Evolutionary conservation across 495 filamentous ascomycete genomes (phyloP).

Genomic region (Extremus antarcticus): DNA sequence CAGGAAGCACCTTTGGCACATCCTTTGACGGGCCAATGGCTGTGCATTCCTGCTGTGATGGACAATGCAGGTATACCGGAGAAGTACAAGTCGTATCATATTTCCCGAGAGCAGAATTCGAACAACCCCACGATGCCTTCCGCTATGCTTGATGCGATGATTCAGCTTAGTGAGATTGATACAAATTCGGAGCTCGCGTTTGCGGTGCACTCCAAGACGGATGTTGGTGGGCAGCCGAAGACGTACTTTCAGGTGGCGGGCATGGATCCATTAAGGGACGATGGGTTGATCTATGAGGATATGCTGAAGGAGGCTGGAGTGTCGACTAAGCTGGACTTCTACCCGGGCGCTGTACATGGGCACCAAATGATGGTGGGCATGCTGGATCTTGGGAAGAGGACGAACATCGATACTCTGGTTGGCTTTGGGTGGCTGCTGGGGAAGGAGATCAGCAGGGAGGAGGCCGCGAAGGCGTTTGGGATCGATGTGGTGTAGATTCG

Average conservation of each 20-base stretch:
- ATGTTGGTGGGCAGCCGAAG: background rate
- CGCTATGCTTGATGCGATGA: background rate
- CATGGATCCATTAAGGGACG: background rate
- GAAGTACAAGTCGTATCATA: background rate
- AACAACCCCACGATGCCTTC: background rate
- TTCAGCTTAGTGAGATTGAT: background rate
- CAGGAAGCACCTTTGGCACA: background rate
- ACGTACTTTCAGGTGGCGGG: background rate
- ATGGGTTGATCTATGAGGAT: background rate
- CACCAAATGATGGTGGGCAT: background rate
- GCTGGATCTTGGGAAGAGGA: background rate
- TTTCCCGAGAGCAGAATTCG: background rate
- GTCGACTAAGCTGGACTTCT: background rate
- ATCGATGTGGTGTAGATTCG: background rate
- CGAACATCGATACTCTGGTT: background rate
- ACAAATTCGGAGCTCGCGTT: background rate
- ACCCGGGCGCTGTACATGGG: background rate
- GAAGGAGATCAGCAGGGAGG: background rate
- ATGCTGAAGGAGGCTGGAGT: background rate
- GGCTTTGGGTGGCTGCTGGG: background rate
- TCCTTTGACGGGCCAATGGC: background rate
- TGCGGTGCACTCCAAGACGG: background rate
- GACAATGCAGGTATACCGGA: background rate
- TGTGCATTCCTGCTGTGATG: background rate
- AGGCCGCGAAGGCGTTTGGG: background rate